Conservation (phyloP, 2,329 filamentous ascomycete species). For the Elsinoe batatas region DNA sequence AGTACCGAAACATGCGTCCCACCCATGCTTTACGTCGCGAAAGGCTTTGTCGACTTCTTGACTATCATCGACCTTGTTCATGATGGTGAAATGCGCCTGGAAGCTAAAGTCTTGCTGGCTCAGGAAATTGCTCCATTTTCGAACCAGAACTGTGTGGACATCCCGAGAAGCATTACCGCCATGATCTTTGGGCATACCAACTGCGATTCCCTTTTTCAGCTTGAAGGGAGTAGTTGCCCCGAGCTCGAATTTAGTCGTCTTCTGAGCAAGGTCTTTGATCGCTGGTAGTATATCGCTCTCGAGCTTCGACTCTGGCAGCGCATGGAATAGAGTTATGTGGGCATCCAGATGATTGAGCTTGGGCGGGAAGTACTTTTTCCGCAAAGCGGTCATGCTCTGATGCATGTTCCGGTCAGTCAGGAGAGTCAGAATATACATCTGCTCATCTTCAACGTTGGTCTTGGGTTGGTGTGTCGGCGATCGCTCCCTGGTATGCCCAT, state of each 20-base stretch:
- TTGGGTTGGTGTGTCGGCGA: conserved; percentile 4
- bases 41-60: conserved; percentile 29
- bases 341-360: conserved; percentile 34
- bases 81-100: conserved; percentile 36
- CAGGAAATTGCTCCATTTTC: conserved; percentile 30
- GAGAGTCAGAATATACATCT: conserved; percentile 34
- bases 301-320: conserved; percentile 33
- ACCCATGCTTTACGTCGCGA: conserved; percentile 27
- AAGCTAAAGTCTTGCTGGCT: conserved; percentile 36
- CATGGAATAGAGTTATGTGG: conserved; percentile 38
- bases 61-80: conserved; percentile 39
- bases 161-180: conserved; percentile 24
- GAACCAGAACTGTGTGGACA: conserved; percentile 29
- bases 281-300: conserved; percentile 26
- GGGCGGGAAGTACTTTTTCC: conserved; percentile 34
- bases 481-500: background rate
- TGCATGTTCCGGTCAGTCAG: conserved; percentile 31
- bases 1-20: conserved; percentile 26
- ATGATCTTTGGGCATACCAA: conserved; percentile 27
- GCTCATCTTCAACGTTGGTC: background rate
- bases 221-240: conserved; percentile 31
- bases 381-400: conserved; percentile 30
- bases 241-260: conserved; percentile 29
- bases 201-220: conserved; percentile 33
- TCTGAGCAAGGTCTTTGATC: conserved; percentile 23